Conservation (phyloP, 2,329 filamentous ascomycete species). For the Leptographium flavum region DNA sequence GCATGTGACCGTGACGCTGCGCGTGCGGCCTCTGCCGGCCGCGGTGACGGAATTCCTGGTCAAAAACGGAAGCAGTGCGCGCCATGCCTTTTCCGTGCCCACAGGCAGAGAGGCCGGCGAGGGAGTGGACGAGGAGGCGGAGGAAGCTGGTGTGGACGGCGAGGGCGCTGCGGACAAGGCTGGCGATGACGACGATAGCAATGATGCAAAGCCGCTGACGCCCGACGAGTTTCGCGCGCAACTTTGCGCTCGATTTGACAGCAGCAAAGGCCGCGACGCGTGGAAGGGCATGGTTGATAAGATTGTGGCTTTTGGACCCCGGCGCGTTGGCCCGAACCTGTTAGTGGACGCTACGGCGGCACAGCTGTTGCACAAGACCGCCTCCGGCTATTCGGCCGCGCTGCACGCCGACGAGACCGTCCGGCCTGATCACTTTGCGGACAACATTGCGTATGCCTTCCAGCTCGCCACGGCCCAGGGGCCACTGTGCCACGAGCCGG, state of each 20-base stretch:
- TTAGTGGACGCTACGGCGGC: conserved; percentile 70
- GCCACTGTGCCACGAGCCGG: conserved; percentile 80
- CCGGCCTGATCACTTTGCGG: conserved; percentile 56
- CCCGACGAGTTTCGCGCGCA: conserved; percentile 64
- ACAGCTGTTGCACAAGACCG: conserved; percentile 60
- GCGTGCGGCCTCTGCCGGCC: conserved; percentile 63
- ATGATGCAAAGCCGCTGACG: conserved; percentile 45
- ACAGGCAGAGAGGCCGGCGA: conserved; percentile 15
- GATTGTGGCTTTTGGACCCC: conserved; percentile 82
- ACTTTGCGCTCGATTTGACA: conserved; percentile 53
- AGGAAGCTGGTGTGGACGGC: no score
- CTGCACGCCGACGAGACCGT: conserved; percentile 33
- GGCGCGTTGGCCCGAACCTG: conserved; percentile 74
- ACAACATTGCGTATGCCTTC: conserved; percentile 89
- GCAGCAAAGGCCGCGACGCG: conserved; percentile 52
- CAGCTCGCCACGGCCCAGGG: conserved; percentile 83
- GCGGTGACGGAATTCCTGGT: conserved; percentile 73
- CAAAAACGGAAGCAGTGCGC: conserved; percentile 62
- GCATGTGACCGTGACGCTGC: conserved; percentile 63
- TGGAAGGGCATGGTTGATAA: conserved; percentile 68
- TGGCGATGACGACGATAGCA: conserved; percentile 21
- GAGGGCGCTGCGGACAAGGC: no score
- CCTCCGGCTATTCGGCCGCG: conserved; percentile 20
- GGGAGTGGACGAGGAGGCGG: conserved; percentile 22
- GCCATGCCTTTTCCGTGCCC: conserved; percentile 25